Base-by-base conservation (phyloP, 2,329 filamentous ascomycete species). In the Aspergillus sp. region DNA sequence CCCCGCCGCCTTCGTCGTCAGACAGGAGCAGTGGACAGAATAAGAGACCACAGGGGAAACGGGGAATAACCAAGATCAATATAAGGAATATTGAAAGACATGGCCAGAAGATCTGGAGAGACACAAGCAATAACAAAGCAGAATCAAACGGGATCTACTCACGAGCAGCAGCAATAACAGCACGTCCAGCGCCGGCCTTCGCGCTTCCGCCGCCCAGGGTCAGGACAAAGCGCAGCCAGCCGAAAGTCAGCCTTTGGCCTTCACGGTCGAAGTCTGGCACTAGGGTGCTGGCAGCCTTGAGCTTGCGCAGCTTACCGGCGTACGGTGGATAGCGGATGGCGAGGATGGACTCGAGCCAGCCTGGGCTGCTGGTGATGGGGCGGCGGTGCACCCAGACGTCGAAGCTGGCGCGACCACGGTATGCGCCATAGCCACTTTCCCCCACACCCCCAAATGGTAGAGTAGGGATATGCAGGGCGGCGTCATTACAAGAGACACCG, bases 371-470 rank as follows among this genome's bases (percentile, higher is more conserved):
- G 4, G 82, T 84, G 54, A 86, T 75, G 47, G 77, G 75, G 35
- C 84, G 77, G n/a, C 79, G 79, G 63, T 87, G 83, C 1, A 81
- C 81, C 65, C 85, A 87, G 60, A 75, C 75, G 47, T 87, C 83
- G 67, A 86, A 86, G 40, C 73, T 77, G n/a, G 87, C 79, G 65
- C 85, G 84, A 54, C 91, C 91, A 61, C 88, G 84, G 76, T 95
- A 95, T 24, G 82, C 76, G 56, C 90, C 90, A 55, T 81, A 80
- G 49, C 90, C 90, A 42, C 86, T 90, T 60, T 87, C 82, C 58
- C 91, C 90, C 7, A 95, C 87, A 62, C 90, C 90, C 58, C 91
- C 91, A 68, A 95, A 95, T 35, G 87, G 79, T 2, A 94, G 76
- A 2, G 85, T 89, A 30, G 83, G 81, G 57, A 94, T 81, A 17